Base-by-base conservation (phyloP, 2,329 filamentous ascomycete species). In the Diaporthe sp. region DNA sequence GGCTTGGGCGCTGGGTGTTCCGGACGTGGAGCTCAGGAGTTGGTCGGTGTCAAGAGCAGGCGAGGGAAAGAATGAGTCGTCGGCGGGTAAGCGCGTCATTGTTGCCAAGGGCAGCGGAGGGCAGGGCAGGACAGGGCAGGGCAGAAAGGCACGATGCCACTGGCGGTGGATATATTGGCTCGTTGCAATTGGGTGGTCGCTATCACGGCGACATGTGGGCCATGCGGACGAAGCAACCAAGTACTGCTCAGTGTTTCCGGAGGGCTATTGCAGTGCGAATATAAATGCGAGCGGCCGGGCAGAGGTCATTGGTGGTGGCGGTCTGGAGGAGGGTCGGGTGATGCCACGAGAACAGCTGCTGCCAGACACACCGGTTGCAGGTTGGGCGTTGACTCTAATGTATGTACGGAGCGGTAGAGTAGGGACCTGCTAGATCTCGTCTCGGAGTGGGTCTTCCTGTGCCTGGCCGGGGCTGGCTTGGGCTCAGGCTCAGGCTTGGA, bases 51-150 rank as follows among this genome's bases (percentile, higher is more conserved):
- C 85, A 76, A 82, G 79, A 71, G 81, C 82, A 77, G 84, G 84
- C 63, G 83, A 83, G 15, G 86, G 85, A 79, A 86, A 80, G 80
- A 87, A 87, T 39, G 86, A 85, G 77, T 88, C 65, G 65, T 70
- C 85, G 75, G 84, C 81, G 47, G 84, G 82, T 47, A 86, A 75
- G 77, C 83, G 86, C 77, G 83, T 82, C 85, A 87, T 87, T 77
- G 80, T 76, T 68, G 77, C 20, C 37, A 55, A 51, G 53, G 39
- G 39, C 39, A 47, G 60, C 20, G n/a, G 10, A 37, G 31, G 63
- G 42, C 39, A 72, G 28, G 57, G 57, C 49, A 55, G 31, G 63
- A 25, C 39, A 72, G 28, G 57, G 57, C 49, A 61, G 20, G 57
- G 57, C 42, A 51, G 70, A 61, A 42, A n/a, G 55, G 28, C 39